Base-by-base conservation (phyloP, 768 basidiomycete genomes). In the Heimioporus sp. region DNA sequence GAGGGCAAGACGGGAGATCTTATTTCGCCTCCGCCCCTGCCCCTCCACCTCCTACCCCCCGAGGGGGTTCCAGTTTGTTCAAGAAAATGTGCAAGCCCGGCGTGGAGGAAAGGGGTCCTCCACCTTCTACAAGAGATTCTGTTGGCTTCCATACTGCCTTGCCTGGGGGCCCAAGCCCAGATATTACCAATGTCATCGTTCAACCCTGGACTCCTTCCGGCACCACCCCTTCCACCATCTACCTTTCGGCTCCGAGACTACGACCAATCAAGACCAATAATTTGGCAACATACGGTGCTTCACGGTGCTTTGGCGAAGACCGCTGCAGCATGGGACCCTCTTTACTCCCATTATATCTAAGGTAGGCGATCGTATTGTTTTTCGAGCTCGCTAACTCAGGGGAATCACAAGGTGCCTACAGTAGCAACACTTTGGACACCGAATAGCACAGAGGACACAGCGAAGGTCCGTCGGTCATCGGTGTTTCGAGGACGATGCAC, bases 351-450 rank as follows among this genome's bases (percentile, higher is more conserved):
- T 45, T 49, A 38, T 32, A 46, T 20, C 3, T 13, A 7, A 48
- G 63, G 62, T 64, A 24, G 28, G 57, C 19, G 6, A 37, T 31
- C n/a, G 24, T 46, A 15, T n/a, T 10, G 4, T 4, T 5, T 5
- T 13, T 42, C 42, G 34, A 28, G 16, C 7, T 17, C 7, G 10
- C 12, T 34, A 19, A n/a, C 52, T 56, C 13, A 59, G 5, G 10
- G 34, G 20, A 41, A 15, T 0, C 20, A 35, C 19, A 19, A 41
- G 65, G 57, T 41, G 12, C 51, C n/a, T 43, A 21, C 16, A 63
- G 55, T 34, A 60, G 55, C 24, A 8, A n/a, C 8, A 57, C 57
- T 43, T 53, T 57, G 4, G 20, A 28, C n/a, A 53, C 64, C 16
- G 55, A 52, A 12, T 46, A n/a, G 36, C 24, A 40, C 34, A 7